Evolutionary conservation across 306 rosid genomes (phyloP).

Genomic region (Styphnolobium japonicum): DNA sequence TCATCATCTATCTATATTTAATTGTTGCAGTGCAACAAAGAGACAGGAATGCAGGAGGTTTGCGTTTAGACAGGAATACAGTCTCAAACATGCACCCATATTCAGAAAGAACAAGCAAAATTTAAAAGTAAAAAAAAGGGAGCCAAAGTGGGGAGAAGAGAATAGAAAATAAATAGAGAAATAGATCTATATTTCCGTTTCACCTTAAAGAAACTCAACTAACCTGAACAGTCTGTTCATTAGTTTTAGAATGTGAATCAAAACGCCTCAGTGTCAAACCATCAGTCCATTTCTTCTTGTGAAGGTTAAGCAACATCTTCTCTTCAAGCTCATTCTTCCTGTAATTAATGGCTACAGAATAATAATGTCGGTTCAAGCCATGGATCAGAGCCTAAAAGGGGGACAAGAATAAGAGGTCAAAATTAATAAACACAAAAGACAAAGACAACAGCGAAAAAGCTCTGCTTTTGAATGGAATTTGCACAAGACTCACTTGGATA

Average conservation of each 20-base stretch:
- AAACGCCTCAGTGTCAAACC: constrained; percentile 55
- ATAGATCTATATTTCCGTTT: neutral
- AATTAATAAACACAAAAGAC: neutral
- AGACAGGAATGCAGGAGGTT: neutral
- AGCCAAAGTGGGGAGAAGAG: neutral
- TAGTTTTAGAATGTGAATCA: constrained; percentile 62
- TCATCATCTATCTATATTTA: neutral
- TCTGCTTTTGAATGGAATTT: neutral
- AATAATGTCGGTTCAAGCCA: constrained; percentile 71
- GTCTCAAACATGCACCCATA: neutral
- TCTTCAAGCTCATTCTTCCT: constrained; percentile 95
- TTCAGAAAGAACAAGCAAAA: neutral
- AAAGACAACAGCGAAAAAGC: neutral
- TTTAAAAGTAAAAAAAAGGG: neutral
- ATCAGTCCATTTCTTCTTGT: constrained; percentile 92
- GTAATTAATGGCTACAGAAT: constrained; percentile 86
- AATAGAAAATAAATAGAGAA: neutral
- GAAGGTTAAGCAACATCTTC: constrained; percentile 91
- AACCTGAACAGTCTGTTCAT: constrained; percentile 69
- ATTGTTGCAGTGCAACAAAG: neutral
- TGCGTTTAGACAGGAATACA: neutral
- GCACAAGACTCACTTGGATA: constrained; percentile 42
- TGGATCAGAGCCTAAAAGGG: constrained; percentile 63
- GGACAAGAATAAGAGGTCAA: constrained; percentile 5
- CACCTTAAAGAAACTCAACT: neutral